phyloP scores from a whole-genome alignment of 2,329 filamentous ascomycete species.

The Fusarium armeniacum region DNA sequence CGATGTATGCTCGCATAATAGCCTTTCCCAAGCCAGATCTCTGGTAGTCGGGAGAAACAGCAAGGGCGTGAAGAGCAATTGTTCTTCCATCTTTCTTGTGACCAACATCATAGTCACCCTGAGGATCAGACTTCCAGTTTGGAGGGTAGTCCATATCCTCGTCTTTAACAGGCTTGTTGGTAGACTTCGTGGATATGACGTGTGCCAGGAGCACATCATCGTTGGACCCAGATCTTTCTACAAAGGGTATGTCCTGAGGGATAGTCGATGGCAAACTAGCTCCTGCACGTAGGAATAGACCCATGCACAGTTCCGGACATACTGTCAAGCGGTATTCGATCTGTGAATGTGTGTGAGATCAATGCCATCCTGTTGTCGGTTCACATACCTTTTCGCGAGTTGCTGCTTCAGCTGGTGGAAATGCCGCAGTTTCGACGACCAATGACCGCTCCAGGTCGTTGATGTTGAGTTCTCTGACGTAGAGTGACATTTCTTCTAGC shows the following conservation, averaged over 20 bases:
- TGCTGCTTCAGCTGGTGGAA: conserved; percentile 50
- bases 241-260: conserved; percentile 27
- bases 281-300: conserved; percentile 42
- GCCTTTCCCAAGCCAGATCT: conserved; percentile 48
- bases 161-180: conserved; percentile 41
- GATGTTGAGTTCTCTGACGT: conserved; percentile 45
- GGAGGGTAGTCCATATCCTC: conserved; percentile 49
- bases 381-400: conserved; percentile 48
- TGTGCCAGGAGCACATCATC: conserved; percentile 48
- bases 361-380: accelerated
- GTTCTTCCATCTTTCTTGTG: conserved; percentile 48
- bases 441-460: conserved; percentile 46
- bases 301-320: conserved; percentile 50
- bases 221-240: not conserved
- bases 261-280: conserved; percentile 9
- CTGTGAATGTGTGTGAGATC: conserved; percentile 29
- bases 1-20: conserved; percentile 45
- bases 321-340: conserved; percentile 51
- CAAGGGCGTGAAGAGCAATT: conserved; percentile 51
- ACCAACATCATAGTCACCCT: conserved; percentile 35
- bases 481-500: conserved; percentile 37
- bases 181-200: conserved; percentile 49
- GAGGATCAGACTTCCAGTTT: conserved; percentile 45
- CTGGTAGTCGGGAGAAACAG: conserved; percentile 47
- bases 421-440: conserved; percentile 49